Percentiles rank a stretch among this genome's conserved stretches.
These are phyloP conservation scores for Skeletonema costatum DNA, from an alignment of 108 stramenopile species.

Conservation along the genomic window DNA sequence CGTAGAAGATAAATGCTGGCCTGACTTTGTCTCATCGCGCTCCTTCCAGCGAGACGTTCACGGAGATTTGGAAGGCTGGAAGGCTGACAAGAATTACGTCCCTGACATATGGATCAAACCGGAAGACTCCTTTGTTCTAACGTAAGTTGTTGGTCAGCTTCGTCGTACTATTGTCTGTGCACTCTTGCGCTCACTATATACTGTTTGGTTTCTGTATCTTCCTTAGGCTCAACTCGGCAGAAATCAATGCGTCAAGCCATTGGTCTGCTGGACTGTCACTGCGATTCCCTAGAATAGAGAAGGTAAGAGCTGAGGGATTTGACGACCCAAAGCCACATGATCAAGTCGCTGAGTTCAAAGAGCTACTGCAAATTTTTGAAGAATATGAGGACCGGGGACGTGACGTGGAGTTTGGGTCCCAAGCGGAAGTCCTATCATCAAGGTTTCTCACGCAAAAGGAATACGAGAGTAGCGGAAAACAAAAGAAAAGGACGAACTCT, in stretches of 20 bases:
- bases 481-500: slow-evolving; percentile 46
- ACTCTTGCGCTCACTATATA: background rate
- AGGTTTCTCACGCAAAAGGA: slow-evolving; percentile 75
- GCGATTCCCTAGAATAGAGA: slow-evolving; percentile 75
- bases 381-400: slow-evolving; percentile 37
- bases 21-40: slow-evolving; percentile 68
- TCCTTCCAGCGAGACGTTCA: slow-evolving; percentile 56
- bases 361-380: slow-evolving; percentile 51
- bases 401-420: slow-evolving; percentile 28
- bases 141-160: background rate
- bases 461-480: slow-evolving; percentile 19
- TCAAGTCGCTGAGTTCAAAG: slow-evolving; percentile 47
- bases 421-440: slow-evolving; percentile 6
- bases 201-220: background rate
- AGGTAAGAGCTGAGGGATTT: slow-evolving; percentile 55
- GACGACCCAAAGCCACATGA: slow-evolving; percentile 51
- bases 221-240: slow-evolving; percentile 66
- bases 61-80: slow-evolving; percentile 70
- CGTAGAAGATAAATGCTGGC: slow-evolving; percentile 45
- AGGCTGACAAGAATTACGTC: slow-evolving; percentile 37
- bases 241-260: slow-evolving; percentile 54
- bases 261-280: slow-evolving; percentile 72
- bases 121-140: slow-evolving; percentile 76
- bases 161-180: background rate
- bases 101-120: slow-evolving; percentile 61